phyloP scores from a whole-genome alignment of 2,329 filamentous ascomycete genomes.

The Venturia asperata region DNA sequence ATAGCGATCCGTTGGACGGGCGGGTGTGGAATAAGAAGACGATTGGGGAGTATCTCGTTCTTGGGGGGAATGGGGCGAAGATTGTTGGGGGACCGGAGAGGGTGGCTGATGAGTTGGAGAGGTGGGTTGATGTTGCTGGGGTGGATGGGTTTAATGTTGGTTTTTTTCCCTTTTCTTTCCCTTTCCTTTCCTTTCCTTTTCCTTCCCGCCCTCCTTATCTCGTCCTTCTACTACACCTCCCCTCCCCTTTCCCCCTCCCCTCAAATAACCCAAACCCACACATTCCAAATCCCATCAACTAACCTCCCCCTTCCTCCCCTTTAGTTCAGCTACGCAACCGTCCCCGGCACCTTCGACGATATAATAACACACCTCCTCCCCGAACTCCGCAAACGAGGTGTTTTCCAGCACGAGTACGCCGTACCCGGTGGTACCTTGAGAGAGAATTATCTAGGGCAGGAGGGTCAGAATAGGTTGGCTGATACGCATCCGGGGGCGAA shows the following conservation, averaged over 20 bases:
- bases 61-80: conserved; percentile 26
- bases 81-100: conserved; percentile 32
- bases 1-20: conserved; percentile 23
- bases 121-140: conserved; percentile 12
- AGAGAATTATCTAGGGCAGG: conserved; percentile 40
- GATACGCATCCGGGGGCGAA: background rate
- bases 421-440: conserved; percentile 34
- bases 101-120: conserved; percentile 17
- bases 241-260: background rate
- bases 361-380: conserved; percentile 25
- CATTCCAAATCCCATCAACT: background rate
- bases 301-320: no score
- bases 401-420: conserved; percentile 33
- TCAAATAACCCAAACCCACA: background rate
- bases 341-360: conserved; percentile 25
- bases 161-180: background rate
- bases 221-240: no score
- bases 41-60: conserved; percentile 28
- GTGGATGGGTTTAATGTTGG: conserved; percentile 16
- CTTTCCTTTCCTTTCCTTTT: background rate
- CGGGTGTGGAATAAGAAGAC: conserved; percentile 25
- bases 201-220: no score
- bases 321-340: conserved; percentile 21
- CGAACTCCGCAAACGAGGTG: conserved; percentile 24
- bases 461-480: background rate